Percentiles rank a stretch among this genome's conserved stretches.
These are phyloP conservation scores for Syzygium aqueum DNA, from an alignment of 345 rosid species.

Conservation along the genomic window DNA sequence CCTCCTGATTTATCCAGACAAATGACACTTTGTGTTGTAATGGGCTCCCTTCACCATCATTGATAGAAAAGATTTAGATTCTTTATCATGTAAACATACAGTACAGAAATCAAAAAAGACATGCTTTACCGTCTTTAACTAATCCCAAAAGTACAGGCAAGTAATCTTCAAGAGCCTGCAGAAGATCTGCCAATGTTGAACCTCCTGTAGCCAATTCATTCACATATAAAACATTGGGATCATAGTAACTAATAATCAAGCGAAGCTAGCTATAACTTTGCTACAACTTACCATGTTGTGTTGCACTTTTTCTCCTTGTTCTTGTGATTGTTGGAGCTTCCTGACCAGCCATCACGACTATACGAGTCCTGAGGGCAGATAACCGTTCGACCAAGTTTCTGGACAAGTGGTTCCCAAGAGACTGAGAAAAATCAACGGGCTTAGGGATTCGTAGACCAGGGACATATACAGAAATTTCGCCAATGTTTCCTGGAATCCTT, in stretches of 20 bases:
- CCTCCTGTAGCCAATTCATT: slow-evolving; percentile 46
- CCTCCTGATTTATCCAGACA: slow-evolving; percentile 92
- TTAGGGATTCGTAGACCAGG: slow-evolving; percentile 96
- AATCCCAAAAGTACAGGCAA: slow-evolving; percentile 86
- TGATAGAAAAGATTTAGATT: background rate
- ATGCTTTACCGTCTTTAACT: slow-evolving; percentile 67
- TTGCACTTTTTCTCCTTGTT: slow-evolving; percentile 82
- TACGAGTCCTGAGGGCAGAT: slow-evolving; percentile 82
- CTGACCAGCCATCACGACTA: slow-evolving; percentile 97
- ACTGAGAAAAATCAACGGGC: slow-evolving; percentile 67
- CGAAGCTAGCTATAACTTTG: background rate
- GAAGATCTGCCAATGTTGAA: slow-evolving; percentile 90
- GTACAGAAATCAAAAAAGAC: background rate
- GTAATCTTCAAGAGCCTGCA: slow-evolving; percentile 95
- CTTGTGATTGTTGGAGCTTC: slow-evolving; percentile 93
- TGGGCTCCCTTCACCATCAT: slow-evolving; percentile 47
- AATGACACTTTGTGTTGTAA: slow-evolving; percentile 73
- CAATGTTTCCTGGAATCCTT: slow-evolving; percentile 79
- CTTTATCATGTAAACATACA: background rate
- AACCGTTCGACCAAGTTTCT: slow-evolving; percentile 69
- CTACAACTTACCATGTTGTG: slow-evolving; percentile 76
- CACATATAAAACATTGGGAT: slow-evolving; percentile 8
- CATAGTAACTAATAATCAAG: background rate
- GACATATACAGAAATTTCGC: slow-evolving; percentile 80
- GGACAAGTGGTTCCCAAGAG: slow-evolving; percentile 63